These are phyloP conservation scores for Naganishia kalamii DNA, from an alignment of 768 basidiomycete genomes.

Conservation along the genomic window DNA sequence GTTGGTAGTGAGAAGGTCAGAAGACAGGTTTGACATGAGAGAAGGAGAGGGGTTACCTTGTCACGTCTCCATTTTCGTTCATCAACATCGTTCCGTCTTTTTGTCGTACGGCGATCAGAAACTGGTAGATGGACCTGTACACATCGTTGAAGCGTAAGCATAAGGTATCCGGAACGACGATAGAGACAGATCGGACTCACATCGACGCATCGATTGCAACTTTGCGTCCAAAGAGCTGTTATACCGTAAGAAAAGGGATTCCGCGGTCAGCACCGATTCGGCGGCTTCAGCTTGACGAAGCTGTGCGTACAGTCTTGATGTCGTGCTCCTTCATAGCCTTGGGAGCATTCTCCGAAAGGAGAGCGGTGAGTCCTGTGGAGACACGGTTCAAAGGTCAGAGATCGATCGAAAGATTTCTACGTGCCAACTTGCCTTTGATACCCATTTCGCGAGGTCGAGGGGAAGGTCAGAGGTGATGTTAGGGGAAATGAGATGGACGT, in stretches of 20 bases:
- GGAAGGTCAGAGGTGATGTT: neutral
- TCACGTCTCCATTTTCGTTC: slow-evolving; percentile 96
- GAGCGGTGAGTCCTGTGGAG: slow-evolving; percentile 62
- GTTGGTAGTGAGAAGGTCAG: neutral
- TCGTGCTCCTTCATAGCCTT: slow-evolving; percentile 76
- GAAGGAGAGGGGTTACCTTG: slow-evolving; percentile 52
- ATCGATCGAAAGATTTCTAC: neutral
- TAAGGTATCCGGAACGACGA: no score
- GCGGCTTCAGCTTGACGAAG: neutral
- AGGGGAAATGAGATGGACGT: neutral
- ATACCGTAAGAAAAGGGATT: neutral
- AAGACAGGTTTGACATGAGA: neutral
- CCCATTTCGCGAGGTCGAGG: slow-evolving; percentile 17
- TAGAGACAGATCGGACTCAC: no score
- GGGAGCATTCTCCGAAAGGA: slow-evolving; percentile 86
- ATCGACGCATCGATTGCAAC: slow-evolving; percentile 86
- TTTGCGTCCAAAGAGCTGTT: slow-evolving; percentile 80
- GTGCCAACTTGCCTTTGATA: slow-evolving; percentile 20
- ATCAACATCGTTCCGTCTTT: slow-evolving; percentile 93
- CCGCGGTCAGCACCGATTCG: neutral
- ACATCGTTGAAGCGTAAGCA: neutral
- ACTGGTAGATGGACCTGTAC: slow-evolving; percentile 54
- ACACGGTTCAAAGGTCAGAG: neutral
- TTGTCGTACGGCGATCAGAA: slow-evolving; percentile 94
- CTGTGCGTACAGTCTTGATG: slow-evolving; percentile 63